A percentile compares a stretch with the other conserved stretches of the same genome.
phyloP scores from a whole-genome alignment of 1,139 yeast genomes.

The Geotrichum aggregatum region DNA sequence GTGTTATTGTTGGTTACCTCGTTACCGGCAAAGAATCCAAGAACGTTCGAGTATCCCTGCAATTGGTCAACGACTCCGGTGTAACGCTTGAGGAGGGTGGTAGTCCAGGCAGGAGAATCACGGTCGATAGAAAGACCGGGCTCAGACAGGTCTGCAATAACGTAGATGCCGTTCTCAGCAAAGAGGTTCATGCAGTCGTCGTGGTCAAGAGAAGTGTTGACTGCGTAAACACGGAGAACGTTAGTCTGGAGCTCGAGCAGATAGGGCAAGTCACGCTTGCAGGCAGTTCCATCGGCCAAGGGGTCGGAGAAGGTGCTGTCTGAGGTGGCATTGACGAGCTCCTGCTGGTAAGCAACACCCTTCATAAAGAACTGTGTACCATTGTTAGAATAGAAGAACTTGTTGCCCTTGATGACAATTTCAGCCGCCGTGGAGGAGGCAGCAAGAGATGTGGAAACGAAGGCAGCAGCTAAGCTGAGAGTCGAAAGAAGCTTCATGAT shows the following conservation, averaged over 20 bases:
- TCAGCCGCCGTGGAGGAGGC: constrained; percentile 30
- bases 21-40: constrained; percentile 94
- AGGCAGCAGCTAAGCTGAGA: constrained; percentile 17
- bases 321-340: constrained; percentile 52
- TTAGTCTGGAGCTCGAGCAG: constrained; percentile 75
- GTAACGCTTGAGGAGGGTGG: constrained; percentile 50
- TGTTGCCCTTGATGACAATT: constrained; percentile 43
- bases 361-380: constrained; percentile 78
- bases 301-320: constrained; percentile 60
- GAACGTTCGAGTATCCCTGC: constrained; percentile 72
- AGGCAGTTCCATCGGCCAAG: constrained; percentile 58
- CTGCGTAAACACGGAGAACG: constrained; percentile 81
- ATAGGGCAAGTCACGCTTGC: constrained; percentile 68
- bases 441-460: constrained; percentile 22
- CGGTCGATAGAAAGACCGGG: constrained; percentile 76
- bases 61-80: constrained; percentile 74
- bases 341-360: constrained; percentile 81
- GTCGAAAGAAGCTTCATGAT: constrained; percentile 11
- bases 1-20: constrained; percentile 77
- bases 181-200: constrained; percentile 84
- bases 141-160: constrained; percentile 85
- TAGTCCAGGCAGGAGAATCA: constrained; percentile 65
- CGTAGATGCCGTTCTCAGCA: constrained; percentile 88
- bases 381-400: constrained; percentile 73
- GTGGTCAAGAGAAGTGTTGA: constrained; percentile 77